Evolutionary conservation across 148 eudicot species (phyloP).

Genomic region (Camellia japonica): DNA sequence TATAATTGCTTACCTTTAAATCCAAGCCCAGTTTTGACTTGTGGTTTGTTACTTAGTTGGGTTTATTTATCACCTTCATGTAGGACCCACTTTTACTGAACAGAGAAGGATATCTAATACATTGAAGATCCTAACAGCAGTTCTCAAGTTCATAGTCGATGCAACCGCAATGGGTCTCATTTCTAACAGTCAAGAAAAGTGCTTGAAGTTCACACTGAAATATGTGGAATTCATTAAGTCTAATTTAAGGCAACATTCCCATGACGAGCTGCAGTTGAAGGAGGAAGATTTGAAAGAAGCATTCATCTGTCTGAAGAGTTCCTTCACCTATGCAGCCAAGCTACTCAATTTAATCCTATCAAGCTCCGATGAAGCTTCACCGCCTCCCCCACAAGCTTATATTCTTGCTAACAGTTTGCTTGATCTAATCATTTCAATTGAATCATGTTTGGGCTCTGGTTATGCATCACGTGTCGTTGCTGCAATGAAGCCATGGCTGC

Average conservation of each 20-base stretch:
- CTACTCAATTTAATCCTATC: constrained; percentile 52
- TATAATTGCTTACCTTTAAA: neutral
- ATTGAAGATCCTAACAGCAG: constrained; percentile 64
- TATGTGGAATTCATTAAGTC: constrained; percentile 47
- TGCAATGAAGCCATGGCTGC: constrained; percentile 71
- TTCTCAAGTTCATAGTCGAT: constrained; percentile 75
- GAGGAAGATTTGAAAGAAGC: constrained; percentile 60
- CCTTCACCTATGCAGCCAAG: constrained; percentile 80
- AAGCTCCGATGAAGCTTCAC: constrained; percentile 36
- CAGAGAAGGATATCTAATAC: constrained; percentile 42
- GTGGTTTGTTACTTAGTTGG: neutral
- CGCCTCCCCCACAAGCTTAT: constrained; percentile 36
- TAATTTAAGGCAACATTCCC: constrained; percentile 40
- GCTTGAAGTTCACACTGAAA: constrained; percentile 48
- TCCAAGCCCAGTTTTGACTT: neutral
- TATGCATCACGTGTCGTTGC: constrained; percentile 58
- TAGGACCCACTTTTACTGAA: constrained; percentile 37
- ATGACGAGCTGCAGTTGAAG: constrained; percentile 40
- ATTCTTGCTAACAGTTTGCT: constrained; percentile 60
- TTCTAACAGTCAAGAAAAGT: constrained; percentile 33
- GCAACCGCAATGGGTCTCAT: constrained; percentile 44
- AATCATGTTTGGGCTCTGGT: constrained; percentile 57
- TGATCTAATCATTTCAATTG: constrained; percentile 55
- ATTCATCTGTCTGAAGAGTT: constrained; percentile 60
- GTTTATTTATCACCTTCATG: constrained; percentile 10